Base-by-base conservation (phyloP, 805 yeast genomes). In the Hanseniaspora lindneri region DNA sequence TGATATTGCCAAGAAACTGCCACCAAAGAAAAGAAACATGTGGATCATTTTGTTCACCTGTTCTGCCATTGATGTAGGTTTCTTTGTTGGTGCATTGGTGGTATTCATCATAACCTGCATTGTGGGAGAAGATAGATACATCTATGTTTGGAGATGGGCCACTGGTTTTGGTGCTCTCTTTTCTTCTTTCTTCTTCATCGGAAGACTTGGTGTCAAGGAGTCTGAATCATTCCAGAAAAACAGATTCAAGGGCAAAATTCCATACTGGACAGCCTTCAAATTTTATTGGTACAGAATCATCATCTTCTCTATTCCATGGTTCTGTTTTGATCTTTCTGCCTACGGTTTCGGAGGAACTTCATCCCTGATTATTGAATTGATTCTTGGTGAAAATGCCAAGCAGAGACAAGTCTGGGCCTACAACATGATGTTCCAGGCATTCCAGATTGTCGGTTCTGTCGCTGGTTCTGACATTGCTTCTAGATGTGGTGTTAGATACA, bases 1-100 rank as follows among this genome's bases (percentile, higher is more conserved):
- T 17, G 94, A 94, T 32, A 85, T 94, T 56, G 87, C 96, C 25
- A 96, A 88, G 65, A 92, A 94, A 34, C 78, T 94, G 40, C 79
- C 83, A 16, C 72, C 77, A n/a, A 94, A 94, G 51, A 72, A 74
- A 52, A 80, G 96, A 69, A 86, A 88, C 67, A 74, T 96, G 62
- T 87, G 82, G 71, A 87, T 88, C 60, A 74, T 79, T 49, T 78
- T 87, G 83, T 88, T 87, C 65, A 87, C 96, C 36, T 83, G 87
- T 63, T 72, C 75, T 58, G 81, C 81, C 83, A 88, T 88, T 58
- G 96, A 87, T 65, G 56, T 68, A 32, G 96, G 96, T 8, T 88
- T 84, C 58, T 95, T 89, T 32, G 69, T 77, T 29, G 72, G 88
- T 44, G 72, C 96, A 1, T 80, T 89, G 57, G 94, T 86, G 19